These are phyloP conservation scores for Lunularia cruciata DNA, from an alignment of 225 moss, liverwort and hornwort species.

Conservation along the genomic window DNA sequence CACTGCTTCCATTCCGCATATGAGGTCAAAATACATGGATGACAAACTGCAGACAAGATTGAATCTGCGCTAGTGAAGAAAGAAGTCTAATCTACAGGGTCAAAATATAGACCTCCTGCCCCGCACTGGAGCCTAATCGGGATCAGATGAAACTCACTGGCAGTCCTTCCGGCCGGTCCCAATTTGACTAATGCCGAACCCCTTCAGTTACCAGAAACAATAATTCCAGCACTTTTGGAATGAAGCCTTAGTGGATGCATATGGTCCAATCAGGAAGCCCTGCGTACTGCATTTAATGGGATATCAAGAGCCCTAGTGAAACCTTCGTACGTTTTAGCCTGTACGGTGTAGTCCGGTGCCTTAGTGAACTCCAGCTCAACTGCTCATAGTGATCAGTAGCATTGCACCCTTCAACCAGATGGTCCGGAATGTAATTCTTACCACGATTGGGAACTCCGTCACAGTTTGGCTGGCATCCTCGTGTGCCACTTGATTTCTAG, in stretches of 20 bases:
- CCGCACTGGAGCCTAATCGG: not conserved
- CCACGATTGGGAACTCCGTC: not conserved
- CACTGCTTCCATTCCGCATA: conserved; percentile 6
- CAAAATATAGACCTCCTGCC: not conserved
- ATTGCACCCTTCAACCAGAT: not conserved
- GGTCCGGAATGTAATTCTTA: not conserved
- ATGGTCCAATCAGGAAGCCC: conserved; percentile 2
- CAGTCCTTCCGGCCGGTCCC: not conserved
- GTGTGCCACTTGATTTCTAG: conserved; percentile 1
- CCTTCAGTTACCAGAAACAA: too few relatives aligned
- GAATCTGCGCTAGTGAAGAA: not conserved
- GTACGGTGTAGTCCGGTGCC: not conserved
- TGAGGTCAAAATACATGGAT: not conserved
- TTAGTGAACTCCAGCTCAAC: not conserved
- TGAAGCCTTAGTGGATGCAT: not conserved
- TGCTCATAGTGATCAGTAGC: conserved; percentile 1
- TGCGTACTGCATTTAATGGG: conserved; percentile 3
- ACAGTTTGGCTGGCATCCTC: not conserved
- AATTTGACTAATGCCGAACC: not conserved
- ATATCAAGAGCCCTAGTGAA: conserved; percentile 9
- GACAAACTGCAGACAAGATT: not conserved
- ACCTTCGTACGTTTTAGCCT: not conserved
- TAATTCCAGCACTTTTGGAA: not conserved
- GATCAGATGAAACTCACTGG: not conserved
- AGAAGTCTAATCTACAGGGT: not conserved